A percentile compares a stretch with the other conserved stretches of the same genome.
Evolutionary conservation across 1,284 basidiomycete genomes (phyloP).

Genomic region (Lignosus rhinocerotis): DNA sequence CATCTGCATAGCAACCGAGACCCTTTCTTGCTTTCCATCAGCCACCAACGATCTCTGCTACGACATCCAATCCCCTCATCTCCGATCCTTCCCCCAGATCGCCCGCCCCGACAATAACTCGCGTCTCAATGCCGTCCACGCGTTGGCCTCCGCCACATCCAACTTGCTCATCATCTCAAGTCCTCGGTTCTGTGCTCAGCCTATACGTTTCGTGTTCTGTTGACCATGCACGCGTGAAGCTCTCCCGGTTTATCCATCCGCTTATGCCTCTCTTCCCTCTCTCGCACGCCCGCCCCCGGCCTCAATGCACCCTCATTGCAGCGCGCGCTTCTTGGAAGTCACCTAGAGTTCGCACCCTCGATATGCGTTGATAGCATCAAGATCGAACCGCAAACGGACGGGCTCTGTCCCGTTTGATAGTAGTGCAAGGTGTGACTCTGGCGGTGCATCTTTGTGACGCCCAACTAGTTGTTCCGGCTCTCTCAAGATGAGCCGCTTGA

Average conservation of each 20-base stretch:
- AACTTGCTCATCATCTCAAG: not conserved
- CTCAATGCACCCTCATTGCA: not conserved
- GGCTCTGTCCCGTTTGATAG: conserved; percentile 5
- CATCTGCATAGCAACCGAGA: conserved; percentile 24
- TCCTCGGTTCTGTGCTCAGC: not conserved
- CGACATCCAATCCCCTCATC: not conserved
- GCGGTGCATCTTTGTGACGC: not conserved
- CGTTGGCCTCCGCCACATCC: not conserved
- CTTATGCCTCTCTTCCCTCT: not conserved
- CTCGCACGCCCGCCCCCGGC: not conserved
- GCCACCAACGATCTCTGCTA: not conserved
- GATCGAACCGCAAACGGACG: conserved; percentile 10
- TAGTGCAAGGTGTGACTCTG: not conserved
- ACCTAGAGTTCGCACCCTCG: conserved; percentile 23
- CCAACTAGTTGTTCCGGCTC: not conserved
- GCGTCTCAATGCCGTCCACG: not conserved
- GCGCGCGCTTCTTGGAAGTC: not conserved
- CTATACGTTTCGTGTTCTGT: not conserved
- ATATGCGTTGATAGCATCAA: conserved; percentile 21
- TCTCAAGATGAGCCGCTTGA: not conserved
- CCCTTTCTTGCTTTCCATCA: conserved; percentile 6
- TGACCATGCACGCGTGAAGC: not conserved
- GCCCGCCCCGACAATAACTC: not conserved
- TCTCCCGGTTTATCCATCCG: not conserved
- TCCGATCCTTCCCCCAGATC: conserved; percentile 17